phyloP scores from a whole-genome alignment of 257 asterid species.

The Forsythia suspensa region DNA sequence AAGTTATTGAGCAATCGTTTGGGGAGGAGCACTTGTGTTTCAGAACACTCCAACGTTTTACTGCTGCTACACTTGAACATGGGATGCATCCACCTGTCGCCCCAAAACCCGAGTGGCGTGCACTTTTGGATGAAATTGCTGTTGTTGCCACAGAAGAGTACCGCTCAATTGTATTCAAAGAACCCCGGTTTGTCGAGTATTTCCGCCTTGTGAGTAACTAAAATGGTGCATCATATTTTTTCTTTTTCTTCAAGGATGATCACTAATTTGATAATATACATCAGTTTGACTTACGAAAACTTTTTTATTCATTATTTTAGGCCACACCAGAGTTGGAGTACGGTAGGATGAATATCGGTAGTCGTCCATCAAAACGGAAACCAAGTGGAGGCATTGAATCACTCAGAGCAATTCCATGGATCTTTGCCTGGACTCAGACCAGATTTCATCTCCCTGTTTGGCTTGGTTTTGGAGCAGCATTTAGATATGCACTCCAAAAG shows the following conservation, averaged over 20 bases:
- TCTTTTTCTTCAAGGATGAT: not conserved
- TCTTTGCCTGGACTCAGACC: constrained; percentile 65
- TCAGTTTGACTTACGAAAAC: not conserved
- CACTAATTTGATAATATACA: not conserved
- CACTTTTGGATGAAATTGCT: constrained; percentile 50
- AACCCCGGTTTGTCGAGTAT: constrained; percentile 60
- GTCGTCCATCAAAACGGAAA: constrained; percentile 61
- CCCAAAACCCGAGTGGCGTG: constrained; percentile 64
- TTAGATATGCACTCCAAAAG: constrained; percentile 40
- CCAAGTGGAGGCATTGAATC: constrained; percentile 60
- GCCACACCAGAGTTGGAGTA: constrained; percentile 61
- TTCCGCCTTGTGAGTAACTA: constrained; percentile 49
- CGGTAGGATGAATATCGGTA: constrained; percentile 60
- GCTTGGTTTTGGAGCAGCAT: constrained; percentile 62
- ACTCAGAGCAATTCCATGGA: constrained; percentile 64
- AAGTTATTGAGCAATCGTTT: constrained; percentile 56
- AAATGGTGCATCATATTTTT: not conserved
- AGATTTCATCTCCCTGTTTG: constrained; percentile 62
- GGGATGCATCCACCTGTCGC: constrained; percentile 54
- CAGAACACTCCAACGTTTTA: constrained; percentile 58
- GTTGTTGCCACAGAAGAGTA: constrained; percentile 43
- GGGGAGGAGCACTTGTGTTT: constrained; percentile 57
- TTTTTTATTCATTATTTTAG: constrained; percentile 20
- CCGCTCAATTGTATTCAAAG: constrained; percentile 49
- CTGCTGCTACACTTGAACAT: constrained; percentile 54